Evolutionary conservation across 2,329 filamentous ascomycete genomes (phyloP), one percentile per base, ranked within the genome.

Genomic region (Penicillium sp.): DNA sequence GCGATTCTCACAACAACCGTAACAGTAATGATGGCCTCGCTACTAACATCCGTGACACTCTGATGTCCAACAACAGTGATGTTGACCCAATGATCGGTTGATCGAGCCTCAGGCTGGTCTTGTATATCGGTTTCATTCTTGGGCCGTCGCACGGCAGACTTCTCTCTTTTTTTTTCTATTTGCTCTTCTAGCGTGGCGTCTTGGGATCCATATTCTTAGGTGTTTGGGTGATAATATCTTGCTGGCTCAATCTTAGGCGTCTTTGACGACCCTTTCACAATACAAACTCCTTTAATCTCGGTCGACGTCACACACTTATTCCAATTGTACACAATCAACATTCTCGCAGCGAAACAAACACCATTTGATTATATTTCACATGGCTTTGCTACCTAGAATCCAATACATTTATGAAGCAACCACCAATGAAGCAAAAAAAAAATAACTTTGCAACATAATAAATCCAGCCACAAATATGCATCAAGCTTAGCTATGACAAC

Each of bases 51-150:
- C 67, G 69, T 61, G 74, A 76, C 62, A 72, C 70, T 42, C 61
- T 73, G 55, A 75, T 76, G 73, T 66, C 71, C 52, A 73, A 73
- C 59, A 74, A 72, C 54, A 70, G 70, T 32, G 73, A 76, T 36
- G 55, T 70, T 30, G 74, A 76, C 46, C 62, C 70, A 18, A 76
- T 76, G 73, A 69, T 74, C 39, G 70, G 69, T 29, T 76, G 62
- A 71, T 52, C 30, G 2, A 14, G 32, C 2, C 14, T 45, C 19
- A 44, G 36, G 34, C 43, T 34, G 49, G 42, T 11, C 34, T 40
- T 52, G 42, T 34, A 23, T 23, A 14, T 39, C 18, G 23, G 19
- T 38, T 46, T n/a, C 7, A 14, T 26, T 26, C 35, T 6, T n/a
- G 14, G 29, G 4, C 7, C 30, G 34, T 40, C 13, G 11, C 10